Evolutionary conservation across 345 rosid genomes (phyloP).

Genomic region (Passiflora organensis): DNA sequence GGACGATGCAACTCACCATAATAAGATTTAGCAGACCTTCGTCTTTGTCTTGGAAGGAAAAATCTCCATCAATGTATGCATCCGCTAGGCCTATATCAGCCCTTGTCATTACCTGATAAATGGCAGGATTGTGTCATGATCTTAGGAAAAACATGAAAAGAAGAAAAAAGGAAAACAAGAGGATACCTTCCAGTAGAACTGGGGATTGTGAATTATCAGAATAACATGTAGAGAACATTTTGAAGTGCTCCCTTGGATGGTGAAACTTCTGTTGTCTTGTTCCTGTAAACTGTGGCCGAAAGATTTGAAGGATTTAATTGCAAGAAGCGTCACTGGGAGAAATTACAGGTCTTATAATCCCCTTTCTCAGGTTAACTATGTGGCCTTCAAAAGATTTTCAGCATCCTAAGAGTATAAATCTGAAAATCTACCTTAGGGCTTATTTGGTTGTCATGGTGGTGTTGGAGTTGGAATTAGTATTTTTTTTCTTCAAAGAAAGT

Average conservation of each 20-base stretch:
- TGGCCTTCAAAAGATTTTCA: no score
- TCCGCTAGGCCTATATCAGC: slow-evolving; percentile 95
- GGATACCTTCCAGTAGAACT: slow-evolving; percentile 84
- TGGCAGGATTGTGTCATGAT: background rate
- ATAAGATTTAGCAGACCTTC: slow-evolving; percentile 68
- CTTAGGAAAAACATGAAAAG: background rate
- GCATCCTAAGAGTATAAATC: no score
- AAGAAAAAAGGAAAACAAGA: background rate
- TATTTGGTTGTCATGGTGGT: no score
- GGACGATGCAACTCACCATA: slow-evolving; percentile 39
- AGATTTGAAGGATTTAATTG: no score
- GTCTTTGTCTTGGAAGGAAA: slow-evolving; percentile 67
- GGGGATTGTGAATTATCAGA: slow-evolving; percentile 60
- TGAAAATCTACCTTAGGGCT: no score
- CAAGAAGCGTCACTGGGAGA: no score
- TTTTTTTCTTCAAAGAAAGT: no score
- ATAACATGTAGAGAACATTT: slow-evolving; percentile 40
- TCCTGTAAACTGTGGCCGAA: slow-evolving; percentile 65
- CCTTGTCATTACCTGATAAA: slow-evolving; percentile 66
- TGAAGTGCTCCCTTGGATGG: slow-evolving; percentile 42
- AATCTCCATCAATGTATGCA: slow-evolving; percentile 75
- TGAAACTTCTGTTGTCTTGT: slow-evolving; percentile 70
- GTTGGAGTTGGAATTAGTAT: no score
- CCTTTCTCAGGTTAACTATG: no score
- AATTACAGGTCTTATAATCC: no score